Percentiles rank a stretch among this genome's conserved stretches.
These are phyloP conservation scores for Phaeophleospora eucalypticola DNA, from an alignment of 2,329 filamentous ascomycete genomes.

Conservation along the genomic window DNA sequence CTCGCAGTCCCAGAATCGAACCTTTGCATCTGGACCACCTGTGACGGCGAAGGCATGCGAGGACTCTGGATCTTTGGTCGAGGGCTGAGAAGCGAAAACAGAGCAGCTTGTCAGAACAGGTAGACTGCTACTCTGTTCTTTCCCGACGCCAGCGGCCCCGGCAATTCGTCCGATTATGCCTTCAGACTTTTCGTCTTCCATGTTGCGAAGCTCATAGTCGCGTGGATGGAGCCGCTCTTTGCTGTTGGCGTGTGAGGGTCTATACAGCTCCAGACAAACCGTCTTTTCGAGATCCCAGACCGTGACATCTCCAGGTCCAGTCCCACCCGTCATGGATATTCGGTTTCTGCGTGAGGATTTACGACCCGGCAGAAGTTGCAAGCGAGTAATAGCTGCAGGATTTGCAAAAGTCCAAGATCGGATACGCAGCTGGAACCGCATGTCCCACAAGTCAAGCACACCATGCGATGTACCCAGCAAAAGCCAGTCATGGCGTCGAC, in stretches of 20 bases:
- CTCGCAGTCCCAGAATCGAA: conserved; percentile 89
- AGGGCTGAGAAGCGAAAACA: conserved; percentile 63
- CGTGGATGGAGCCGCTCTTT: conserved; percentile 42
- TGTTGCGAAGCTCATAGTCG: conserved; percentile 76
- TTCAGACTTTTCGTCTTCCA: conserved; percentile 85
- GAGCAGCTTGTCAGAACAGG: conserved; percentile 32
- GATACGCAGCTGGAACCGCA: conserved; percentile 85
- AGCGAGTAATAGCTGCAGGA: conserved; percentile 71
- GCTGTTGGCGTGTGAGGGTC: conserved; percentile 59
- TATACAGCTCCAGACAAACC: conserved; percentile 83
- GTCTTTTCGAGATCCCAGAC: conserved; percentile 94
- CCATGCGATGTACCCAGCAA: conserved; percentile 89
- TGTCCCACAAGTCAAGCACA: conserved; percentile 89
- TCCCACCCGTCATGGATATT: conserved; percentile 85
- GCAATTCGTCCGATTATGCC: conserved; percentile 84
- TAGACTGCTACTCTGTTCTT: conserved; percentile 40
- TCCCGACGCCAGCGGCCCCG: conserved; percentile 51
- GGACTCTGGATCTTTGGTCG: conserved; percentile 65
- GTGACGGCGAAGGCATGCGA: conserved; percentile 81
- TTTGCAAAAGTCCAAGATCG: conserved; percentile 85
- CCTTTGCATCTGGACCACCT: conserved; percentile 81
- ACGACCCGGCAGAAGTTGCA: conserved; percentile 66
- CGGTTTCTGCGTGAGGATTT: conserved; percentile 64
- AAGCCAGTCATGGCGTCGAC: conserved; percentile 83
- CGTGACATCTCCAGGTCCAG: conserved; percentile 80